These are phyloP conservation scores for Madurella fahalii DNA, from an alignment of 2,329 filamentous ascomycete species.

Conservation along the genomic window DNA sequence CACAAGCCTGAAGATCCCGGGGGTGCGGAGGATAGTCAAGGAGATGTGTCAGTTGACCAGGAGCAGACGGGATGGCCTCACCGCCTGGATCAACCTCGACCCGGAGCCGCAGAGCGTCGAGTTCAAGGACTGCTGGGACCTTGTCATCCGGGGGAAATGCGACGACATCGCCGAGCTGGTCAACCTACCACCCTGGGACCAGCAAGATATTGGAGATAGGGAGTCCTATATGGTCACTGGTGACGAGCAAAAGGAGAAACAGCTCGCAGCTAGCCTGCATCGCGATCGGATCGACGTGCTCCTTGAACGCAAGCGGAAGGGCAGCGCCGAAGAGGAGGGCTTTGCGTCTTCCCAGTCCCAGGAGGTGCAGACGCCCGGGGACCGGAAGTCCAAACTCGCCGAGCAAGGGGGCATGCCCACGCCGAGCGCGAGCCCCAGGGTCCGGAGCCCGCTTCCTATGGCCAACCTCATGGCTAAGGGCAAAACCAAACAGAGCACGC, in stretches of 20 bases:
- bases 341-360: slow-evolving; percentile 12
- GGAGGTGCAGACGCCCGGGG: slow-evolving; percentile 25
- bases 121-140: slow-evolving; percentile 88
- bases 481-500: slow-evolving; percentile 50
- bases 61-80: slow-evolving; percentile 75
- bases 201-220: slow-evolving; percentile 48
- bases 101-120: slow-evolving; percentile 76
- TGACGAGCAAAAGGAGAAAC: slow-evolving; percentile 41
- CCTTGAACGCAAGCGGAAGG: slow-evolving; percentile 32
- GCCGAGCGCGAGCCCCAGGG: slow-evolving; percentile 53
- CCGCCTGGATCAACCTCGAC: slow-evolving; percentile 93
- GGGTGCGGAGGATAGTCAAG: slow-evolving; percentile 81
- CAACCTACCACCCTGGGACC: slow-evolving; percentile 57
- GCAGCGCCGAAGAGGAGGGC: slow-evolving; percentile 8
- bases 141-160: slow-evolving; percentile 81
- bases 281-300: slow-evolving; percentile 41
- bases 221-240: slow-evolving; percentile 40
- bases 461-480: slow-evolving; percentile 34
- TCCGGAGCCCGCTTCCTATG: slow-evolving; percentile 36
- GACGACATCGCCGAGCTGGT: slow-evolving; percentile 79
- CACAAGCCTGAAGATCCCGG: slow-evolving; percentile 92
- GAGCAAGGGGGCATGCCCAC: slow-evolving; percentile 53
- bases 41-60: slow-evolving; percentile 89
- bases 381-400: slow-evolving; percentile 38
- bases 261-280: slow-evolving; percentile 34